A percentile compares a stretch with the other conserved stretches of the same genome.
Conservation (phyloP, 257 asterid species). For the Gynochthodes officinalis region DNA sequence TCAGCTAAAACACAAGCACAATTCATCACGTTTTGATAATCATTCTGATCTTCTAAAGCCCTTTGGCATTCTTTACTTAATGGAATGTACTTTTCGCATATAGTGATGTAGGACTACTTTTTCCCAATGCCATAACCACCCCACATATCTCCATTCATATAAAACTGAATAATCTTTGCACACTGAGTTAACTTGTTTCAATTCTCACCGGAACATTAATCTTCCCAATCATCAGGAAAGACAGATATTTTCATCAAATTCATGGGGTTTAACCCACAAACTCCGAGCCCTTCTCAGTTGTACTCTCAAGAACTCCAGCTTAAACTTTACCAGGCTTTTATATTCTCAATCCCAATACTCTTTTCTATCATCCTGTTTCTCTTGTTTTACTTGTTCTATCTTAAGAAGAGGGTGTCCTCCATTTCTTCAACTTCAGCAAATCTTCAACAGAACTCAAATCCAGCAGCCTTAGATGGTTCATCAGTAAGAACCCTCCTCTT, state of each 20-base stretch:
- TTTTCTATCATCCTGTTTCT: slow-evolving; percentile 73
- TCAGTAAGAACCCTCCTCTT: slow-evolving; percentile 27
- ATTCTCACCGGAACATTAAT: not conserved
- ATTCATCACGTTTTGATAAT: not conserved
- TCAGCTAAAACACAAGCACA: slow-evolving; percentile 8
- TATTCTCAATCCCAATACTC: slow-evolving; percentile 81
- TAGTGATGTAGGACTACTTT: not conserved
- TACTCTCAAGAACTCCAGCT: slow-evolving; percentile 68
- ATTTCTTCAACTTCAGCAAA: slow-evolving; percentile 24
- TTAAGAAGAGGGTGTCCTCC: slow-evolving; percentile 50
- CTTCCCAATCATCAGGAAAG: not conserved
- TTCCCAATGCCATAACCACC: slow-evolving; percentile 4
- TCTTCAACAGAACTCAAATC: slow-evolving; percentile 31
- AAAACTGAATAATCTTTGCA: not conserved
- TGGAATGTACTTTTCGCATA: no score
- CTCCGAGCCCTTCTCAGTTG: slow-evolving; percentile 49
- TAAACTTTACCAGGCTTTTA: slow-evolving; percentile 76
- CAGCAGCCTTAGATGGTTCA: not conserved
- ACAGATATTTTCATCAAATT: not conserved
- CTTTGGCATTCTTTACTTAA: not conserved
- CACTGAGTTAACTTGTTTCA: not conserved
- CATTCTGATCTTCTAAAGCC: not conserved
- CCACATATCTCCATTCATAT: not conserved
- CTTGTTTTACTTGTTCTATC: slow-evolving; percentile 74
- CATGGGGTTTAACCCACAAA: slow-evolving; percentile 39